Conservation (phyloP, 2,329 filamentous ascomycete genomes). For the Aspergillus eucalypticola region DNA sequence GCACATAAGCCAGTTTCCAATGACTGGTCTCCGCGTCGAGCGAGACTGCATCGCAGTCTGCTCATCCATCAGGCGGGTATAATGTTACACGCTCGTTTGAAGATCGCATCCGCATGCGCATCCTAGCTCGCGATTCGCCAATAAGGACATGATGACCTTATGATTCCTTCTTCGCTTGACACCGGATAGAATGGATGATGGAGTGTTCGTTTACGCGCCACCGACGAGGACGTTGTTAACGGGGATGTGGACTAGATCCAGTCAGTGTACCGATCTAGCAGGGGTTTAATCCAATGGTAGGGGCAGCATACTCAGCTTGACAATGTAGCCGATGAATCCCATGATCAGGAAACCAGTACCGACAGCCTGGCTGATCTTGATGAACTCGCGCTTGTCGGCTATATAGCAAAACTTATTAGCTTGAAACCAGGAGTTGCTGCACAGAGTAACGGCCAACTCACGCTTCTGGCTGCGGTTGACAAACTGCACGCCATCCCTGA, state of each 20-base stretch:
- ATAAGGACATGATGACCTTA: neutral
- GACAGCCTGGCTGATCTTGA: conserved; percentile 62
- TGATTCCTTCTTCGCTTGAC: neutral
- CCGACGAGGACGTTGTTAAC: conserved; percentile 54
- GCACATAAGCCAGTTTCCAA: conserved; percentile 2
- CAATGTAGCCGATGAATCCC: conserved; percentile 59
- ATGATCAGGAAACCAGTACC: conserved; percentile 62
- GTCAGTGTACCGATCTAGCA: neutral
- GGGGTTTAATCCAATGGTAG: neutral
- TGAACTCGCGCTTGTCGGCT: conserved; percentile 62
- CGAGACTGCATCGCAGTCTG: neutral
- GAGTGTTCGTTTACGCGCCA: conserved; percentile 37
- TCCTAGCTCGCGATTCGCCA: neutral
- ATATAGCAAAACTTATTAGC: conserved; percentile 10
- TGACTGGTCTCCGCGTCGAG: neutral
- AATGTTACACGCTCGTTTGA: neutral
- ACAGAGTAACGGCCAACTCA: conserved; percentile 11
- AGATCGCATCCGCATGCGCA: neutral
- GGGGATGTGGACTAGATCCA: conserved; percentile 48
- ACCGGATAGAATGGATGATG: neutral
- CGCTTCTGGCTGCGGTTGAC: conserved; percentile 27
- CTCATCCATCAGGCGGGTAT: neutral
- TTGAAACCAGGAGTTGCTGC: neutral
- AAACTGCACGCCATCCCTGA: conserved; percentile 25
- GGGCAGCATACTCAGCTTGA: conserved; percentile 57